These are phyloP conservation scores for Aspergillus uvarum DNA, from an alignment of 2,329 filamentous ascomycete genomes.

Conservation along the genomic window DNA sequence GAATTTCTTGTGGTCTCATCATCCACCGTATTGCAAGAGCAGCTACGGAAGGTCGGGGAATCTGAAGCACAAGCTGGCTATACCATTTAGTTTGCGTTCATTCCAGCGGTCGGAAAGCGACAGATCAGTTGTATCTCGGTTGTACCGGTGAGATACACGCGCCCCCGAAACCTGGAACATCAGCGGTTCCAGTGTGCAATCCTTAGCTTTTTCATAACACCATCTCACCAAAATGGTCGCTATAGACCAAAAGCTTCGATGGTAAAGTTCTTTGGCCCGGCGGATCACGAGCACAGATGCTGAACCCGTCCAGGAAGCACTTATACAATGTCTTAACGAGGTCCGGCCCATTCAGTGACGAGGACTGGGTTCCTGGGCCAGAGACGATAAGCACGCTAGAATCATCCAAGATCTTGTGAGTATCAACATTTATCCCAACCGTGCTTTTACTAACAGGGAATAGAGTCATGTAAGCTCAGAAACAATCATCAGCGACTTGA, in stretches of 20 bases:
- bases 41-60: background rate
- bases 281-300: background rate
- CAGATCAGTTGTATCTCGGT: background rate
- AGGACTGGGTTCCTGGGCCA: conserved; percentile 54
- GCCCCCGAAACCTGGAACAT: background rate
- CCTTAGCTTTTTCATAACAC: background rate
- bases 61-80: background rate
- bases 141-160: background rate
- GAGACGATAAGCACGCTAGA: conserved; percentile 60
- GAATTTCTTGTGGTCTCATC: background rate
- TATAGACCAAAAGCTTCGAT: conserved; percentile 18
- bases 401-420: conserved; percentile 73
- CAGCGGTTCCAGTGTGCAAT: background rate
- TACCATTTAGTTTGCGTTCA: background rate
- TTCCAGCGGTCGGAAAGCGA: background rate
- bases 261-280: conserved; percentile 4
- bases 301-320: conserved; percentile 64
- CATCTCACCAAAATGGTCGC: conserved; percentile 16
- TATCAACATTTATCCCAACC: background rate
- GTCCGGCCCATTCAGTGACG: conserved; percentile 77
- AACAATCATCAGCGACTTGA: background rate
- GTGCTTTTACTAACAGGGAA: conserved; percentile 20
- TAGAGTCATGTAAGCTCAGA: conserved; percentile 53
- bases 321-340: conserved; percentile 77
- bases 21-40: background rate